These are phyloP conservation scores for Astrephomene gubernaculifera DNA, from an alignment of 139 green algal genomes.

Conservation along the genomic window DNA sequence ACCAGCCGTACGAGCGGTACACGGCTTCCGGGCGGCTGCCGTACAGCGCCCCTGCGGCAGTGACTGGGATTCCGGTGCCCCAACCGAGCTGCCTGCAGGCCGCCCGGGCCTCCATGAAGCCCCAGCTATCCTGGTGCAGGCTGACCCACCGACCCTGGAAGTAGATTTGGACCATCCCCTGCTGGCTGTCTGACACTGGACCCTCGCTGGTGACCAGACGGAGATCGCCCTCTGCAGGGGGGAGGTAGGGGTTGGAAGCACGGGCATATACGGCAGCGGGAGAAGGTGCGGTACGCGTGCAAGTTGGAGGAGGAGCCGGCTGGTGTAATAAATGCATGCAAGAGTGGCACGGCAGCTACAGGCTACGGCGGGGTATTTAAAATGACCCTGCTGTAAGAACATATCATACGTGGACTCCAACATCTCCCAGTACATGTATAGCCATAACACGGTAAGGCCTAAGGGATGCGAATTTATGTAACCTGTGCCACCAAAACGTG, in stretches of 20 bases:
- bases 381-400: not conserved
- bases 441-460: not conserved
- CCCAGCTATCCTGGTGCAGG: not conserved
- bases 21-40: not conserved
- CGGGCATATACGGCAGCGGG: no score
- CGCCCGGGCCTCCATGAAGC: not conserved
- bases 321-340: not conserved
- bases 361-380: not conserved
- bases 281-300: not conserved
- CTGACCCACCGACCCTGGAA: slow-evolving; percentile 2
- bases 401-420: no score
- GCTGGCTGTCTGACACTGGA: not conserved
- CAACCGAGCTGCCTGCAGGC: slow-evolving; percentile 11
- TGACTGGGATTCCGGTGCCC: not conserved
- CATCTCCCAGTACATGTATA: no score
- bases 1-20: not conserved
- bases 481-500: not conserved
- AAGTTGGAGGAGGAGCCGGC: not conserved
- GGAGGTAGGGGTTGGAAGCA: not conserved
- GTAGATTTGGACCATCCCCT: not conserved
- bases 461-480: not conserved
- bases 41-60: not conserved
- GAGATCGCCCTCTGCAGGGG: not conserved
- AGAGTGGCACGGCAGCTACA: not conserved
- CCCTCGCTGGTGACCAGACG: not conserved